These are phyloP conservation scores for Vigna radiata DNA, from an alignment of 306 rosid species.

Conservation along the genomic window DNA sequence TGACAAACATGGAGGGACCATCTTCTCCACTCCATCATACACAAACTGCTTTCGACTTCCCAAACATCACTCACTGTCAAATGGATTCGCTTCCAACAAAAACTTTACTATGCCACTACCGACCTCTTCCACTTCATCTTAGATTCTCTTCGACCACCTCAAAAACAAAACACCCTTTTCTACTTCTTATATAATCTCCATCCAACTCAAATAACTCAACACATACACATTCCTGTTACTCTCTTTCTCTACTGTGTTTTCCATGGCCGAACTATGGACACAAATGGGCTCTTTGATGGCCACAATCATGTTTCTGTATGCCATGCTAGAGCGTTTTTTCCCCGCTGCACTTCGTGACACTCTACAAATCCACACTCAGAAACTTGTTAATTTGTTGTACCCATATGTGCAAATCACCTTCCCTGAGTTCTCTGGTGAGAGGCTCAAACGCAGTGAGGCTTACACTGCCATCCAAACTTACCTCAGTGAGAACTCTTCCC, in stretches of 20 bases:
- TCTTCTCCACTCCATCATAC: not conserved
- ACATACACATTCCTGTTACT: no score
- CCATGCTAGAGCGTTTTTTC: constrained; percentile 51
- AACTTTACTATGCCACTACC: not conserved
- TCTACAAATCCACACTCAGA: constrained; percentile 38
- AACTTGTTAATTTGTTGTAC: constrained; percentile 15
- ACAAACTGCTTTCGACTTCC: constrained; percentile 14
- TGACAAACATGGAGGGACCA: constrained; percentile 11
- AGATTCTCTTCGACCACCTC: constrained; percentile 17
- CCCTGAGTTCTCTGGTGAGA: constrained; percentile 54
- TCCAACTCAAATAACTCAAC: not conserved
- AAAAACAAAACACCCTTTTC: not conserved
- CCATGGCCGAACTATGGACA: constrained; percentile 48
- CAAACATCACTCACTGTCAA: constrained; percentile 36
- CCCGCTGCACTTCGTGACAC: constrained; percentile 46
- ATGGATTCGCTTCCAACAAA: constrained; percentile 28
- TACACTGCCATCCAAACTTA: constrained; percentile 57
- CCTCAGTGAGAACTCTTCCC: constrained; percentile 51
- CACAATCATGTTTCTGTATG: constrained; percentile 50
- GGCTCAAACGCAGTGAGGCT: constrained; percentile 53
- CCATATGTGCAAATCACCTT: constrained; percentile 68
- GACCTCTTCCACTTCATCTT: constrained; percentile 30
- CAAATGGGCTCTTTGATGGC: constrained; percentile 54
- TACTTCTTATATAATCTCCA: not conserved
- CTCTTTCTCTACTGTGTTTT: not conserved